These are phyloP conservation scores for Nemania serpens DNA, from an alignment of 2,329 filamentous ascomycete genomes.

Conservation along the genomic window DNA sequence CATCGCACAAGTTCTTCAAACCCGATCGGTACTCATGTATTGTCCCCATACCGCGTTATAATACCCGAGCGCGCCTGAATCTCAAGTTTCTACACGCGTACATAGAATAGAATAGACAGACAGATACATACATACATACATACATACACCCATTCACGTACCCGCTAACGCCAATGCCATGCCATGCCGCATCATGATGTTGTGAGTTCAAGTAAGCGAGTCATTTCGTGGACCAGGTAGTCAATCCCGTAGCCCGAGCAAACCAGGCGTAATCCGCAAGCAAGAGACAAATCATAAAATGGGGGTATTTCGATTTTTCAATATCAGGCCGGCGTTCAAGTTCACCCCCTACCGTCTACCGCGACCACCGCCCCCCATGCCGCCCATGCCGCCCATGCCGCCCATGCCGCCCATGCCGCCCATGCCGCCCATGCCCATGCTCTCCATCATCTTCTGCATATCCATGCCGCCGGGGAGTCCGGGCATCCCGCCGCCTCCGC, in stretches of 20 bases:
- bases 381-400: conserved; percentile 53
- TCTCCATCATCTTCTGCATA: conserved; percentile 80
- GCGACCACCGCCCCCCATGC: conserved; percentile 51
- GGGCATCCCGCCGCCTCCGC: conserved; percentile 60
- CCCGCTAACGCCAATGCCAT: conserved; percentile 24
- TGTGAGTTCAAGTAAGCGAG: not conserved
- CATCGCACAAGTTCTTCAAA: too few relatives aligned
- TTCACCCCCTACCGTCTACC: conserved; percentile 36
- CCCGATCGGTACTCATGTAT: too few relatives aligned
- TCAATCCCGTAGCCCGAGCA: not conserved
- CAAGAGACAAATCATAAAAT: too few relatives aligned
- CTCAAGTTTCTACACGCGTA: too few relatives aligned
- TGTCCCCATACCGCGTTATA: too few relatives aligned
- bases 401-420: conserved; percentile 59
- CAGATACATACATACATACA: conserved; percentile 4
- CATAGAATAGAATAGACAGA: not conserved
- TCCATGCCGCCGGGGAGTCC: conserved; percentile 74
- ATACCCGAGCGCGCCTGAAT: too few relatives aligned
- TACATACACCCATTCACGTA: not conserved
- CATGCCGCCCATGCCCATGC: conserved; percentile 68
- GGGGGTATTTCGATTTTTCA: too few relatives aligned
- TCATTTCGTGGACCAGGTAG: not conserved
- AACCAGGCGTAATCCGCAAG: not conserved
- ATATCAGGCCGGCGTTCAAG: too few relatives aligned
- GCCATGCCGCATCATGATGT: conserved; percentile 8